phyloP scores from a whole-genome alignment of 495 filamentous ascomycete genomes.

The Lasiosphaeria hispida region DNA sequence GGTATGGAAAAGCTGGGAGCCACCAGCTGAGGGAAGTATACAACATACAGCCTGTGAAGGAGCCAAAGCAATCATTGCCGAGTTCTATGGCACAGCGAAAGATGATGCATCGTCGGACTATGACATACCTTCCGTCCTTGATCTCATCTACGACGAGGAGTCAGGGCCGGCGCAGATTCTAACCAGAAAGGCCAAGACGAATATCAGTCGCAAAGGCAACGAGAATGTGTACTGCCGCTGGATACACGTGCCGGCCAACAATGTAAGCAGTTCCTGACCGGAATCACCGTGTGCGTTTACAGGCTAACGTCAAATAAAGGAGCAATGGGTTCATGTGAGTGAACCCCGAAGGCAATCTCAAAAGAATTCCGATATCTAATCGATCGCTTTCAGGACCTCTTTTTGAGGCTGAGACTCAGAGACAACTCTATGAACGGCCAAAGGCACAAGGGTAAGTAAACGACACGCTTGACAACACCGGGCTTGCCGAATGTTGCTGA shows the following conservation, averaged over 20 bases:
- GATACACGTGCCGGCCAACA: slow-evolving; percentile 9
- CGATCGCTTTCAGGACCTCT: neutral
- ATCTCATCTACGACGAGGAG: neutral
- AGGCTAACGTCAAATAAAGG: neutral
- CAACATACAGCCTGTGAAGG: neutral
- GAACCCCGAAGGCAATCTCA: too few relatives aligned
- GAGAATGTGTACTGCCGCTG: neutral
- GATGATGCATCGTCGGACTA: neutral
- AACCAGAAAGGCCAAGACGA: neutral
- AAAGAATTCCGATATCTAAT: neutral
- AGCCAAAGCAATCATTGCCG: slow-evolving; percentile 1
- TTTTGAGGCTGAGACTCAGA: neutral
- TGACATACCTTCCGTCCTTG: neutral
- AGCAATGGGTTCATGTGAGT: slow-evolving; percentile 4
- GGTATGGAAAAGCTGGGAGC: neutral
- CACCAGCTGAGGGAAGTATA: neutral
- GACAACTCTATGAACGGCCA: neutral
- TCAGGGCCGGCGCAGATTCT: neutral
- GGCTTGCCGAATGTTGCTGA: too few relatives aligned
- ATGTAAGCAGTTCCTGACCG: neutral
- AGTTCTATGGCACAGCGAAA: neutral
- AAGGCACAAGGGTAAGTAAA: neutral
- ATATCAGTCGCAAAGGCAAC: neutral
- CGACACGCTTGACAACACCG: too few relatives aligned
- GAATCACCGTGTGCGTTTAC: neutral